Evolutionary conservation across 805 yeast species (phyloP).

Genomic region (Kuraishia capsulata): DNA sequence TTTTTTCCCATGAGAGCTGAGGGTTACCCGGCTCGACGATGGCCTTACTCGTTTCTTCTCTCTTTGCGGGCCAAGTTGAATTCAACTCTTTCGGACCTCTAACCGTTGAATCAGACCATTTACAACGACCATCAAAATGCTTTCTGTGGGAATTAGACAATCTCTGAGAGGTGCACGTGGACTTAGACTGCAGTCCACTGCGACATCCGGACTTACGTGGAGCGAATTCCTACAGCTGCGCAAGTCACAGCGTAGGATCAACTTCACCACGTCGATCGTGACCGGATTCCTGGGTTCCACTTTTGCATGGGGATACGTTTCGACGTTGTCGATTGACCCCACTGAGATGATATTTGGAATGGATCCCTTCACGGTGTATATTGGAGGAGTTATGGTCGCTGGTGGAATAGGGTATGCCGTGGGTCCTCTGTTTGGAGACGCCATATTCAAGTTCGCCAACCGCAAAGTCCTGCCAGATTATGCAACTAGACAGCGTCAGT

Average conservation of each 20-base stretch:
- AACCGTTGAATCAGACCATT: too few relatives aligned
- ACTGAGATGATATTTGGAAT: constrained; percentile 80
- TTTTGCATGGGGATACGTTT: constrained; percentile 64
- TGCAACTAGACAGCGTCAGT: constrained; percentile 58
- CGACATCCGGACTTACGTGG: constrained; percentile 47
- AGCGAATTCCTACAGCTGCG: constrained; percentile 68
- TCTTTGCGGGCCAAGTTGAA: too few relatives aligned
- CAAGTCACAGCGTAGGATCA: constrained; percentile 64
- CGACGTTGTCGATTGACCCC: constrained; percentile 80
- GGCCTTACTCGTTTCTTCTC: too few relatives aligned
- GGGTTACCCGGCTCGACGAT: too few relatives aligned
- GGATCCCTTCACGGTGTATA: constrained; percentile 78
- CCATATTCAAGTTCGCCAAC: constrained; percentile 51
- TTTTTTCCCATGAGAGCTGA: too few relatives aligned
- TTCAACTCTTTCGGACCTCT: too few relatives aligned
- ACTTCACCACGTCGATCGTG: constrained; percentile 55
- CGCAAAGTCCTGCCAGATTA: constrained; percentile 35
- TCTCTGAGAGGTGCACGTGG: too few relatives aligned
- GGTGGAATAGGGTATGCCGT: constrained; percentile 71
- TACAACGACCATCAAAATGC: too few relatives aligned
- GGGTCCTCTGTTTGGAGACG: constrained; percentile 77
- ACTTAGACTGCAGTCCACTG: background rate
- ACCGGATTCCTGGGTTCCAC: constrained; percentile 61
- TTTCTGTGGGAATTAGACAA: too few relatives aligned
- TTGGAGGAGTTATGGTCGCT: constrained; percentile 62